Evolutionary conservation across 78 protist species (phyloP), one percentile per base, ranked within the genome.

Genomic region (Trichosphaerium sp.): DNA sequence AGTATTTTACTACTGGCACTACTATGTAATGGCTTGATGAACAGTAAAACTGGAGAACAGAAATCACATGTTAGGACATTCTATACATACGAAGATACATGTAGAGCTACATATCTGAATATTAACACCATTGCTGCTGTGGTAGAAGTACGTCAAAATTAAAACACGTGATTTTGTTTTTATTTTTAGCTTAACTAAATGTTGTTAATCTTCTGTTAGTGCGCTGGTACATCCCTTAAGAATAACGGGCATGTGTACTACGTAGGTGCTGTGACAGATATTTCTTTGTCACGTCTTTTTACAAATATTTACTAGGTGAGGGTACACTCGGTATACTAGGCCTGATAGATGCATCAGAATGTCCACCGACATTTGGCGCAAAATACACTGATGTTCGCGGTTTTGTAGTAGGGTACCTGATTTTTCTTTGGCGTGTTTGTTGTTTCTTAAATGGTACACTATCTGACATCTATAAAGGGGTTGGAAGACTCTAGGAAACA

Each of bases 281-380:
- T n/a, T n/a, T n/a, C n/a, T n/a, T n/a, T n/a, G n/a, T n/a, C n/a
- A n/a, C n/a, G n/a, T n/a, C n/a, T n/a, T n/a, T n/a, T n/a, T n/a
- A n/a, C n/a, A n/a, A n/a, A n/a, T n/a, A n/a, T n/a, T n/a, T n/a
- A n/a, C n/a, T 76, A 12, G 83, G 49, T 2, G 26, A 39, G 4
- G 47, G 65, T 3, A 42, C 63, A 41, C 37, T 66, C 6, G 86
- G 79, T 28, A 42, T 72, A 23, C 70, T 80, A n/a, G 80, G 81
- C 0, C 69, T 80, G 37, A 54, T 80, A 1, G 86, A 80, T 42
- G 86, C 80, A 5, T 80, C 86, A 8, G 86, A 80, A 52, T 69
- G 70, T 26, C 65, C 73, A 0, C 77, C 70, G n/a, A 80, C 86
- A 26, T 80, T 63, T 65, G 86, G 86, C 29, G 75, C 76, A 5